Conservation (phyloP, 1,284 basidiomycete genomes). For the Wolfiporia cocos region DNA sequence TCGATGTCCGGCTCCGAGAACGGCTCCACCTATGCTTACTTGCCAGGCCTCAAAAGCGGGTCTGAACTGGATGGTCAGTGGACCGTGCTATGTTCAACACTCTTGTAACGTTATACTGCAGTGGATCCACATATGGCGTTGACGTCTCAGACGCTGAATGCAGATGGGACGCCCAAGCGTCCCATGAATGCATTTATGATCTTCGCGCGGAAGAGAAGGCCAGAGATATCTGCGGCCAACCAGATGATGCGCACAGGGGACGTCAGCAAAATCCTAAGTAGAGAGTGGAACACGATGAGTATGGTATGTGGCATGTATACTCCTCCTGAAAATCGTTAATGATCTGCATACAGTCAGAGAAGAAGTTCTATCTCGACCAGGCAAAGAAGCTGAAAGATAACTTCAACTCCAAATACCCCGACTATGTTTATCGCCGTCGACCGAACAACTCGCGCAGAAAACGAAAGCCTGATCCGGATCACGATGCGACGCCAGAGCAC, state of each 20-base stretch:
- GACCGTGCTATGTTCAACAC: not conserved
- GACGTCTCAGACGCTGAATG: conserved; percentile 71
- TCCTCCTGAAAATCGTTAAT: too few relatives aligned
- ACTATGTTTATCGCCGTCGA: conserved; percentile 78
- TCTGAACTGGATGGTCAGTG: conserved; percentile 15
- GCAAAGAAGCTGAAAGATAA: conserved; percentile 77
- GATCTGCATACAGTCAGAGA: conserved; percentile 50
- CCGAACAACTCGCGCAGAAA: conserved; percentile 79
- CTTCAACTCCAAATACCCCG: conserved; percentile 80
- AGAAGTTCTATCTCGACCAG: conserved; percentile 80
- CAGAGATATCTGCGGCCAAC: conserved; percentile 76
- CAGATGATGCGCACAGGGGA: conserved; percentile 82
- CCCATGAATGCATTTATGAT: conserved; percentile 92
- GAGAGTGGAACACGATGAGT: conserved; percentile 74
- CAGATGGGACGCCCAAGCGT: conserved; percentile 78
- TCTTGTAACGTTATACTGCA: conserved; percentile 11
- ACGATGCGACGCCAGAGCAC: conserved; percentile 23
- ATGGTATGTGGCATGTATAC: too few relatives aligned
- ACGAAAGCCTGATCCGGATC: conserved; percentile 44
- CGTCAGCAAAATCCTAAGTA: conserved; percentile 76
- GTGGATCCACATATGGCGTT: conserved; percentile 49
- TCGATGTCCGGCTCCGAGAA: conserved; percentile 20
- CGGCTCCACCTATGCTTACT: conserved; percentile 13
- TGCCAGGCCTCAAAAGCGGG: conserved; percentile 15
- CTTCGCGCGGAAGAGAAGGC: conserved; percentile 73